Evolutionary conservation across 345 rosid genomes (phyloP).

Genomic region (Moringa oleifera): DNA sequence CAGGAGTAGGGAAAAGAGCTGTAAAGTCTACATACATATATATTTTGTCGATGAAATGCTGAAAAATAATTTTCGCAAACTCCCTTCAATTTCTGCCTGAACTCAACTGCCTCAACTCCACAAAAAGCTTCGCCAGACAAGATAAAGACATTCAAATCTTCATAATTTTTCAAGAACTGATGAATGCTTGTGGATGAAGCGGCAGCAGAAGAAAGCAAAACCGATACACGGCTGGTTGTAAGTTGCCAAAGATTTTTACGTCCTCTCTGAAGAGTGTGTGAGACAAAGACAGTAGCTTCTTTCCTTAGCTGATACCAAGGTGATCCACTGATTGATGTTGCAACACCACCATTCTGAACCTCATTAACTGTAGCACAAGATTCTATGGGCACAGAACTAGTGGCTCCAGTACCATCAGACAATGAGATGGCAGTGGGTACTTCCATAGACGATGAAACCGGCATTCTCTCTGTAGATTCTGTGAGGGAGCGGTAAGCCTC

Average conservation of each 20-base stretch:
- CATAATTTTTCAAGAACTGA: constrained; percentile 89
- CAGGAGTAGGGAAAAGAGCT: constrained; percentile 13
- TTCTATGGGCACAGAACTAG: constrained; percentile 18
- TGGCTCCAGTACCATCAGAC: constrained; percentile 25
- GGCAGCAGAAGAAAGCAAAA: constrained; percentile 83
- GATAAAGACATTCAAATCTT: constrained; percentile 78
- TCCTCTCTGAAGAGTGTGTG: constrained; percentile 88
- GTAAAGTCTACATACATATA: constrained; percentile 55
- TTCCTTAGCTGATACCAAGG: constrained; percentile 94
- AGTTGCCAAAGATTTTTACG: constrained; percentile 98
- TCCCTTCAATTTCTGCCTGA: constrained; percentile 88
- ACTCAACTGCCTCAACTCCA: constrained; percentile 85
- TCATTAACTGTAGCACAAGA: constrained; percentile 33
- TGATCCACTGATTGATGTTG: constrained; percentile 61
- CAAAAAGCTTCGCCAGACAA: constrained; percentile 98
- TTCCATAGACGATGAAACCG: constrained; percentile 30
- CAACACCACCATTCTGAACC: constrained; percentile 44
- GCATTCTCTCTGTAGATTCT: constrained; percentile 29
- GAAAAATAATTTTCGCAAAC: constrained; percentile 77
- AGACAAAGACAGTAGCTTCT: constrained; percentile 78
- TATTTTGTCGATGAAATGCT: constrained; percentile 86
- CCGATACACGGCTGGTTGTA: constrained; percentile 86
- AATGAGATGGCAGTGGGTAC: constrained; percentile 28
- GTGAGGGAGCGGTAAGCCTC: constrained; percentile 30
- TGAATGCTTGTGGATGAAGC: constrained; percentile 85